phyloP scores from a whole-genome alignment of 176 grass and related monocot genomes.

The Avena insularis region DNA sequence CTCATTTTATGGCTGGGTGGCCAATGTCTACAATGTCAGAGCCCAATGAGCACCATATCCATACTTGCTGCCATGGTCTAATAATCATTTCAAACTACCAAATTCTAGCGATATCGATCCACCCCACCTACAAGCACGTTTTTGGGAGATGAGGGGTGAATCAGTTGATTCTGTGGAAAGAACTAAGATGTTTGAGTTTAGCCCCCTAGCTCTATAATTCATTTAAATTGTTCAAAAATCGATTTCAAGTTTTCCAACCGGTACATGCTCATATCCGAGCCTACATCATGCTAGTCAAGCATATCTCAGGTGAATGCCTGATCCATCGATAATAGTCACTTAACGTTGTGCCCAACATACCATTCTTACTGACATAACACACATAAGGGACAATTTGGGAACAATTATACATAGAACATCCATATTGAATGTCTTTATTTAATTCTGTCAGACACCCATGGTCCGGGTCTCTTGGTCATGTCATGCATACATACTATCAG shows the following conservation, averaged over 20 bases:
- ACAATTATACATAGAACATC: neutral
- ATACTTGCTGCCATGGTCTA: no score
- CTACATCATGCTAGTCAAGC: neutral
- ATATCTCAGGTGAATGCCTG: neutral
- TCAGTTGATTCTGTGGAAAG: no score
- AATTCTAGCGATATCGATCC: no score
- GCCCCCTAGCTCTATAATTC: no score
- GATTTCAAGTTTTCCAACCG: neutral
- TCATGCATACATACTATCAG: neutral
- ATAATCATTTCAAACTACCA: no score
- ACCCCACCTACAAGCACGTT: no score
- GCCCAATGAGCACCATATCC: no score
- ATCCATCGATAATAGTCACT: neutral
- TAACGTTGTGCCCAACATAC: neutral
- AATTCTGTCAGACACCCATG: neutral
- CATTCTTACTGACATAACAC: neutral
- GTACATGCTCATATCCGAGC: neutral
- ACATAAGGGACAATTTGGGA: neutral
- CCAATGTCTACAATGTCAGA: no score
- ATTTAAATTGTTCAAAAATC: neutral
- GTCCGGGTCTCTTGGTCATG: no score
- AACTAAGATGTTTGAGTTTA: no score
- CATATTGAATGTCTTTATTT: neutral
- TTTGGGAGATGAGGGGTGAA: no score
- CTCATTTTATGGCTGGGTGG: no score